phyloP scores from a whole-genome alignment of 176 grass and related monocot species.

The Triticum monococcum region DNA sequence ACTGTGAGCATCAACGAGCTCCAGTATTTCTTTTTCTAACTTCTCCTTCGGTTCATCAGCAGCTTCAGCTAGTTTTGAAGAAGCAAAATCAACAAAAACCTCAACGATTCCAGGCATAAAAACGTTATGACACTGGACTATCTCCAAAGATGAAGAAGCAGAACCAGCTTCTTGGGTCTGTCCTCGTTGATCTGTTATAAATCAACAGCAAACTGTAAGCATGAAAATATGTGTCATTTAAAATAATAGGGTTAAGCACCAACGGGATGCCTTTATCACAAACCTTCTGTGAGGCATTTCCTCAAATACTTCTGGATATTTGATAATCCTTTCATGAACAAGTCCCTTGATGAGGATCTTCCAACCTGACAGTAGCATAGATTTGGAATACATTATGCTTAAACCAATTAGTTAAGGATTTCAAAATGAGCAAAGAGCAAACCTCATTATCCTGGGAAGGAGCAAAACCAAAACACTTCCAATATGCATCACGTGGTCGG shows the following conservation, averaged over 20 bases:
- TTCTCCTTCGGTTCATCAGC: conserved; percentile 47
- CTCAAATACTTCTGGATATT: conserved; percentile 57
- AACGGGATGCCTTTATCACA: conserved; percentile 23
- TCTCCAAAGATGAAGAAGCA: conserved; percentile 40
- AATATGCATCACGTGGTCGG: conserved; percentile 45
- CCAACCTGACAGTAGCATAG: conserved; percentile 48
- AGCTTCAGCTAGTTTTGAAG: conserved; percentile 59
- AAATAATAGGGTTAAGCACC: conserved; percentile 14
- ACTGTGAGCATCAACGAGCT: conserved; percentile 56
- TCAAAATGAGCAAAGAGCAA: conserved; percentile 29
- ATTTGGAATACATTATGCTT: conserved; percentile 20
- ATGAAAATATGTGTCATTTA: neutral
- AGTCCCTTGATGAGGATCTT: conserved; percentile 55
- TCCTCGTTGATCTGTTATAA: conserved; percentile 52
- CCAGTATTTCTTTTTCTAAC: conserved; percentile 78
- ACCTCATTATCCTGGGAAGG: conserved; percentile 85
- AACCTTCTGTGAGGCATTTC: conserved; percentile 66
- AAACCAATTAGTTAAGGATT: conserved; percentile 17
- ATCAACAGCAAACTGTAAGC: conserved; percentile 38
- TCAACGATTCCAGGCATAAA: conserved; percentile 63
- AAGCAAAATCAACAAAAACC: conserved; percentile 57
- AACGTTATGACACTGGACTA: conserved; percentile 34
- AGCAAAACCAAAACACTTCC: conserved; percentile 81
- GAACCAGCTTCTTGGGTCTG: conserved; percentile 53
- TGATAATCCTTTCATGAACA: conserved; percentile 73